These are phyloP conservation scores for Diplogelasinospora grovesii DNA, from an alignment of 495 filamentous ascomycete genomes.

Conservation along the genomic window DNA sequence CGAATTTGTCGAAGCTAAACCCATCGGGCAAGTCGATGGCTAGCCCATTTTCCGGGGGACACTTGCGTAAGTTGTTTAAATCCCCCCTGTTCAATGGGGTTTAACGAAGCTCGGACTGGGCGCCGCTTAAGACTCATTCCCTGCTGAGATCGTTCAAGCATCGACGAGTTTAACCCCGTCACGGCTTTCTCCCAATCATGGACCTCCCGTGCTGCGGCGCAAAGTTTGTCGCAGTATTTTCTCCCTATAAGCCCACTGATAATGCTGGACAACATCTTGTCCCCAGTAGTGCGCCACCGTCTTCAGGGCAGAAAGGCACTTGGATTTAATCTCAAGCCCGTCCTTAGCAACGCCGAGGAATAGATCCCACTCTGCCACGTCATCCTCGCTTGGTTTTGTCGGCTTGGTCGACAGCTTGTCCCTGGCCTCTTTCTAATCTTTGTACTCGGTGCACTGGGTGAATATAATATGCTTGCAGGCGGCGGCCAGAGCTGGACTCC, in stretches of 20 bases:
- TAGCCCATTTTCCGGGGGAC: conserved; percentile 1
- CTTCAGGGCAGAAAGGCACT: no score
- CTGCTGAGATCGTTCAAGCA: conserved; percentile 3
- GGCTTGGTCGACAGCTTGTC: no score
- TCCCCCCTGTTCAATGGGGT: conserved; percentile 3
- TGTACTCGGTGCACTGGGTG: no score
- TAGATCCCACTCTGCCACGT: no score
- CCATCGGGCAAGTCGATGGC: conserved; percentile 2
- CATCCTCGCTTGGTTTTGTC: no score
- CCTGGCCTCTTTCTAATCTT: no score
- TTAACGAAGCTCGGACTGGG: conserved; percentile 1
- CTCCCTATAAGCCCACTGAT: conserved; percentile 2
- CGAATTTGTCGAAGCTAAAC: conserved; percentile 3
- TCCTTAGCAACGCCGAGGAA: no score
- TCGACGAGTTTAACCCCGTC: conserved; percentile 3
- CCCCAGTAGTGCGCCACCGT: no score
- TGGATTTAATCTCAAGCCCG: no score
- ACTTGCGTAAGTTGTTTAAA: not conserved
- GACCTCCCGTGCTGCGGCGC: conserved; percentile 3
- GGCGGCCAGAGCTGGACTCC: no score
- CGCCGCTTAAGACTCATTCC: not conserved
- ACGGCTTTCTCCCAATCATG: conserved; percentile 4
- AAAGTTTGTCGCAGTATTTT: conserved; percentile 4
- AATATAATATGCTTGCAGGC: no score
- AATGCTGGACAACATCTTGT: conserved; percentile 4